phyloP scores from a whole-genome alignment of 441 rosid genomes.

The Erysimum pusillum region DNA sequence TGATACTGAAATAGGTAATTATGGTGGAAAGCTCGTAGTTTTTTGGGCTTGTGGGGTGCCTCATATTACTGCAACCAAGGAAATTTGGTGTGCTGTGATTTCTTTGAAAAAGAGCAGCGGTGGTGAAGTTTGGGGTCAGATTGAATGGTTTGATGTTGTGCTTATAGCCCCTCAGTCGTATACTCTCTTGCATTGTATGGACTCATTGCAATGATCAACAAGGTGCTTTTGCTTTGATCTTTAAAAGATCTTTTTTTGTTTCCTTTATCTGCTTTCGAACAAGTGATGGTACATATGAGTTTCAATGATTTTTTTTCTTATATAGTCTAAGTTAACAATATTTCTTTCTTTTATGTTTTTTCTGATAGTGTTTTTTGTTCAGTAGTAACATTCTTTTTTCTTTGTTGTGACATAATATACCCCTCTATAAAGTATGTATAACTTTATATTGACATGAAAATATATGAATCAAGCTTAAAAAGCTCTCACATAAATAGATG shows the following conservation, averaged over 20 bases:
- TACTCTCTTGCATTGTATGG: slow-evolving; percentile 43
- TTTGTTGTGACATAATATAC: not conserved
- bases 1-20: slow-evolving; percentile 54
- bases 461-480: not conserved
- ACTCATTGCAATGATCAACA: not conserved
- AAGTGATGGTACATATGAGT: not conserved
- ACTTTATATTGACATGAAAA: not conserved
- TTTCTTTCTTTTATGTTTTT: not conserved
- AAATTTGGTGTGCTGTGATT: slow-evolving; percentile 46
- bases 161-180: slow-evolving; percentile 55
- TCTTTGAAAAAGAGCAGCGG: not conserved
- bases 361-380: not conserved
- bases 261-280: no score
- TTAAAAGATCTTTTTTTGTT: not conserved
- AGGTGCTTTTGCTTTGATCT: not conserved
- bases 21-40: slow-evolving; percentile 69
- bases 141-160: slow-evolving; percentile 60
- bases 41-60: slow-evolving; percentile 53
- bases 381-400: not conserved
- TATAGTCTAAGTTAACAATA: not conserved
- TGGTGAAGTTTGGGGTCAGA: slow-evolving; percentile 22
- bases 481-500: not conserved
- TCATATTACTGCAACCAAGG: slow-evolving; percentile 52
- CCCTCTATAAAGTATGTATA: not conserved
- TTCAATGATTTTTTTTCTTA: no score